Conservation (phyloP, 495 filamentous ascomycete species). For the Lichenothelia convexa region DNA sequence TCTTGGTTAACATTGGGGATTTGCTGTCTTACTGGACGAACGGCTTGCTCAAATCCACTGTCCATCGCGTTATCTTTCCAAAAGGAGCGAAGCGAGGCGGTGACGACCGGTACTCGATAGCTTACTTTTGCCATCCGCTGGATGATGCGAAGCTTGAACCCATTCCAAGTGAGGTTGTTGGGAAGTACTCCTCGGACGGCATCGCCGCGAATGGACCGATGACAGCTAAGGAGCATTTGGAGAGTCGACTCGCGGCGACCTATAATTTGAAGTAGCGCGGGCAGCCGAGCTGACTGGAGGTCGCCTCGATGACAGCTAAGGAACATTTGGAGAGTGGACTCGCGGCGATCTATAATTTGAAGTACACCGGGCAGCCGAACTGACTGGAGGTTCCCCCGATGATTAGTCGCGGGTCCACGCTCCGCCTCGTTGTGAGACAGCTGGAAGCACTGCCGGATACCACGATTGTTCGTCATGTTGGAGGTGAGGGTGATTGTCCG, state of each 20-base stretch:
- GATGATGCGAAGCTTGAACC: slow-evolving; percentile 47
- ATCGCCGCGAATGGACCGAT: too few relatives aligned
- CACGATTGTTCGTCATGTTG: too few relatives aligned
- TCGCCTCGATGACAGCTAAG: slow-evolving; percentile 54
- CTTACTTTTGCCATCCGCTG: slow-evolving; percentile 79
- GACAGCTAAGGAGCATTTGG: slow-evolving; percentile 73
- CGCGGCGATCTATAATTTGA: slow-evolving; percentile 51
- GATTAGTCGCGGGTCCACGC: too few relatives aligned
- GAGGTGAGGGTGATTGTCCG: too few relatives aligned
- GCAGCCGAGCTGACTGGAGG: slow-evolving; percentile 14
- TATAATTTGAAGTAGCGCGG: slow-evolving; percentile 35
- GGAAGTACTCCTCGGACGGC: slow-evolving; percentile 28
- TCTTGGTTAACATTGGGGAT: slow-evolving; percentile 87
- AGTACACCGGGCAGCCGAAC: too few relatives aligned
- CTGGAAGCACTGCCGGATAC: too few relatives aligned
- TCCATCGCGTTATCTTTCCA: slow-evolving; percentile 78
- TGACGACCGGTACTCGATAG: slow-evolving; percentile 72
- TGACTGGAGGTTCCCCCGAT: too few relatives aligned
- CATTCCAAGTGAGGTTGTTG: slow-evolving; percentile 53
- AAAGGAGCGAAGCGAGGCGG: slow-evolving; percentile 23
- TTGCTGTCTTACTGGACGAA: slow-evolving; percentile 82
- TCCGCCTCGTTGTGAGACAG: too few relatives aligned
- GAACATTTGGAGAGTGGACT: slow-evolving; percentile 66
- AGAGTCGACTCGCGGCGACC: slow-evolving; percentile 52
- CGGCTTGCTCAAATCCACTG: slow-evolving; percentile 63